Conservation (phyloP, 2,329 filamentous ascomycete genomes). For the Penicillium freii region DNA sequence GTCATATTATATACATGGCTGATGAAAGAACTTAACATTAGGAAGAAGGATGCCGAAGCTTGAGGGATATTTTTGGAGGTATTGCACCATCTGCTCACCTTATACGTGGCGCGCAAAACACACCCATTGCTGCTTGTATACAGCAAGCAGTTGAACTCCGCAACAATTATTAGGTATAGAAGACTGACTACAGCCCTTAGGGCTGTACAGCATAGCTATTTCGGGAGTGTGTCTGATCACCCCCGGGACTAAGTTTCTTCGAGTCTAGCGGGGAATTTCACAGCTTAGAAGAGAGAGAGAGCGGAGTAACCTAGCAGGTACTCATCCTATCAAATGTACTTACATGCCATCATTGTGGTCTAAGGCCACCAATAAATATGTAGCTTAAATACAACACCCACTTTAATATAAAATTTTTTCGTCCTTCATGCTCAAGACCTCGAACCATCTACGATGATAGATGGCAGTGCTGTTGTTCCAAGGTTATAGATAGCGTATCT, state of each 20-base stretch:
- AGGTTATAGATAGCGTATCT: neutral
- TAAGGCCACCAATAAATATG: neutral
- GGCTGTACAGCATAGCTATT: neutral
- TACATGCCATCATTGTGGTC: neutral
- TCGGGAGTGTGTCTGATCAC: neutral
- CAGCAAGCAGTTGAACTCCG: neutral
- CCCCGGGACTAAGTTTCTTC: neutral
- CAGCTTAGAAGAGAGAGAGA: neutral
- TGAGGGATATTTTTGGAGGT: neutral
- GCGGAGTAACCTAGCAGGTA: neutral
- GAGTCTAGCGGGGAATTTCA: neutral
- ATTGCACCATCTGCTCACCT: neutral
- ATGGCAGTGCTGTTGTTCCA: neutral
- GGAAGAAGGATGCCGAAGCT: neutral
- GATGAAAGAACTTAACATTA: neutral
- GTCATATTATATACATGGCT: neutral
- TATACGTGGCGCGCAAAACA: neutral
- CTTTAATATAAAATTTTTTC: neutral
- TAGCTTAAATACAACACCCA: neutral
- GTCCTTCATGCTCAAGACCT: neutral
- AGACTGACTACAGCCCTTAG: neutral
- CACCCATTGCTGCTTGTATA: neutral
- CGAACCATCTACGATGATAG: neutral
- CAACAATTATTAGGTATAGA: neutral
- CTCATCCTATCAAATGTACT: constrained; percentile 3